Evolutionary conservation across 768 basidiomycete genomes (phyloP), one percentile per base, ranked within the genome.

Genomic region (Fomitopsis serialis): DNA sequence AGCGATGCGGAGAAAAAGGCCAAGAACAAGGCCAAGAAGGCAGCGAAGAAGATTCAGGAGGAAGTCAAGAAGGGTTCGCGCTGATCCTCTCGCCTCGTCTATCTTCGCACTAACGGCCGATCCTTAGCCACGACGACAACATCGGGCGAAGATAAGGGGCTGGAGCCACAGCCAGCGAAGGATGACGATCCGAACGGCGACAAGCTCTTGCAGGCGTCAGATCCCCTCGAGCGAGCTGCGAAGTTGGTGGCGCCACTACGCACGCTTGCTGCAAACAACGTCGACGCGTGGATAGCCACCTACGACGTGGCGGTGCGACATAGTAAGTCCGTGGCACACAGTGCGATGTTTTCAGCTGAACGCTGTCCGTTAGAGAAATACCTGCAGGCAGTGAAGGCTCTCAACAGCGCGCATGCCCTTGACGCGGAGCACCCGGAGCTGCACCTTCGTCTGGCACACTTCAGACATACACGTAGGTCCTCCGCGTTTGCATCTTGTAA

Each of bases 131-230:
- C 72, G 24, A 66, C 74, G 21, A 61, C 71, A 43, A 63, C 72
- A 9, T 70, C 66, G 22, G 70, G 78, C 54, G 84, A 85, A 57
- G 89, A 92, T 70, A 86, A 84, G 63, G 88, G 89, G 24, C 76
- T 88, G 0, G 85, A 88, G 42, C 66, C 72, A 1, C 65, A 66
- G 4, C 64, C 74, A 2, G 52, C 71, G 11, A 88, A 83, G 65
- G 92, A 95, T 60, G 89, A 92, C 2, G 94, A 96, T 64, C 89
- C 90, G 0, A 83, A 88, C n/a, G 96, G 95, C 22, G 62, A 78
- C 43, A 87, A 89, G 62, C 72, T 93, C 4, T 70, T 93, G 29
- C 68, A 73, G 24, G 73, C 76, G 17, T 58, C 80, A 1, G 84
- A 89, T 52, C 81, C 84, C 2, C 74, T 98, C 4, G 91, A 89